These are phyloP conservation scores for Penicillium sp. DNA, from an alignment of 2,329 filamentous ascomycete species.

Conservation along the genomic window DNA sequence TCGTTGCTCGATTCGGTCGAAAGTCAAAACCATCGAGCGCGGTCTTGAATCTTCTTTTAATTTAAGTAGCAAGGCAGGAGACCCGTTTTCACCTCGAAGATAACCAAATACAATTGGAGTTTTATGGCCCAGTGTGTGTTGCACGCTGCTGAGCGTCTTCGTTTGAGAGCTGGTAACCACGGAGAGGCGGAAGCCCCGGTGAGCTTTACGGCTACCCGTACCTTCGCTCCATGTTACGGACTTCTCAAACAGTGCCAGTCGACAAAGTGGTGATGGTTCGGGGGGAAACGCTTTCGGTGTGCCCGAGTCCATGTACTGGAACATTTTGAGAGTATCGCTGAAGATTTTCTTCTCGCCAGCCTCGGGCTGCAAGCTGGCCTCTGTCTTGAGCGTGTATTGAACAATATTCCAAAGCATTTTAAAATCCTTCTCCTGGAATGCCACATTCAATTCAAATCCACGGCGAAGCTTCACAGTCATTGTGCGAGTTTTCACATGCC, in stretches of 20 bases:
- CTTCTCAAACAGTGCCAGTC: constrained; percentile 71
- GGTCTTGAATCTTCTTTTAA: constrained; percentile 63
- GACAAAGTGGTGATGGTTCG: constrained; percentile 68
- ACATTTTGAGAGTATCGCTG: constrained; percentile 64
- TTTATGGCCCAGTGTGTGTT: constrained; percentile 63
- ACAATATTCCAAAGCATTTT: constrained; percentile 76
- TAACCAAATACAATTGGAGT: constrained; percentile 74
- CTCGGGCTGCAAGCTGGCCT: constrained; percentile 64
- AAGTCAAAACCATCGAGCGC: constrained; percentile 72
- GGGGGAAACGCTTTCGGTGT: constrained; percentile 71
- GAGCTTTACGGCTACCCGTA: constrained; percentile 66
- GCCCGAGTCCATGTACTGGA: constrained; percentile 75
- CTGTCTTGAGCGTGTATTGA: constrained; percentile 75
- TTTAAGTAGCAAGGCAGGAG: constrained; percentile 66
- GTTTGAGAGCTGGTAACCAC: constrained; percentile 73
- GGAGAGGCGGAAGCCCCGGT: constrained; percentile 74
- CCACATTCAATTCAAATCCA: constrained; percentile 68
- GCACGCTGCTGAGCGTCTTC: constrained; percentile 72
- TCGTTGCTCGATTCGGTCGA: constrained; percentile 68
- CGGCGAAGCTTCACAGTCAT: constrained; percentile 69
- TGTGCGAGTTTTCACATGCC: constrained; percentile 64
- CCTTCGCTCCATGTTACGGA: constrained; percentile 65
- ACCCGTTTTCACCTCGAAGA: constrained; percentile 65
- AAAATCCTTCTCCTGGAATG: constrained; percentile 73
- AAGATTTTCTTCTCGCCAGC: constrained; percentile 68